phyloP scores from a whole-genome alignment of 768 basidiomycete genomes.

The Mycena indigotica region DNA sequence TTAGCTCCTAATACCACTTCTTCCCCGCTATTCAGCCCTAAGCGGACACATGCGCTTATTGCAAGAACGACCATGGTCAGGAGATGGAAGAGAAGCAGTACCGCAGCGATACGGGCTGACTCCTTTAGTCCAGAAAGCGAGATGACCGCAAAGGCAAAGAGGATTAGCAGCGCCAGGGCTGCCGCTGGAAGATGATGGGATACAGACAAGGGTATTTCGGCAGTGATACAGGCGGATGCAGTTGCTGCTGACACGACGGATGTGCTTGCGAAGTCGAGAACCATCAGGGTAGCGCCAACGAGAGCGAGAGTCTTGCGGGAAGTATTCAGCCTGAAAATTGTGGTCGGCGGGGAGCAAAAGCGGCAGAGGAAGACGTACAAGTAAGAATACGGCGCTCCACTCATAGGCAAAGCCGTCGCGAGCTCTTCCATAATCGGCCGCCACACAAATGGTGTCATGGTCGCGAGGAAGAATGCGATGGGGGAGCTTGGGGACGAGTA shows the following conservation, averaged over 20 bases:
- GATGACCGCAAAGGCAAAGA: conserved; percentile 55
- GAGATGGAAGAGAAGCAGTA: conserved; percentile 63
- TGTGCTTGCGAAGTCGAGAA: conserved; percentile 74
- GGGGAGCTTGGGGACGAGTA: conserved; percentile 52
- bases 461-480: conserved; percentile 65
- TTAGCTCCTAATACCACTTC: conserved; percentile 46
- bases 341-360: not conserved
- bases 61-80: conserved; percentile 59
- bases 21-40: conserved; percentile 49
- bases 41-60: conserved; percentile 50
- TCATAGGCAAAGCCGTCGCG: conserved; percentile 66
- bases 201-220: conserved; percentile 63
- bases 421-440: conserved; percentile 76
- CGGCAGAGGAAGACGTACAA: conserved; percentile 41
- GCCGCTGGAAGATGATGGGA: conserved; percentile 50
- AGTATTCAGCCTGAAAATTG: conserved; percentile 53
- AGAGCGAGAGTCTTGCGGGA: conserved; percentile 65
- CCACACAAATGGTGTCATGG: conserved; percentile 66
- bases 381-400: conserved; percentile 73
- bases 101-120: conserved; percentile 61
- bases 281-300: conserved; percentile 62
- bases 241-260: conserved; percentile 75
- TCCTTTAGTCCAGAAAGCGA: conserved; percentile 63
- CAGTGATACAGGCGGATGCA: conserved; percentile 64
- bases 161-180: conserved; percentile 54